These are phyloP conservation scores for Cryphonectria japonica DNA, from an alignment of 2,329 filamentous ascomycete genomes.

Conservation along the genomic window DNA sequence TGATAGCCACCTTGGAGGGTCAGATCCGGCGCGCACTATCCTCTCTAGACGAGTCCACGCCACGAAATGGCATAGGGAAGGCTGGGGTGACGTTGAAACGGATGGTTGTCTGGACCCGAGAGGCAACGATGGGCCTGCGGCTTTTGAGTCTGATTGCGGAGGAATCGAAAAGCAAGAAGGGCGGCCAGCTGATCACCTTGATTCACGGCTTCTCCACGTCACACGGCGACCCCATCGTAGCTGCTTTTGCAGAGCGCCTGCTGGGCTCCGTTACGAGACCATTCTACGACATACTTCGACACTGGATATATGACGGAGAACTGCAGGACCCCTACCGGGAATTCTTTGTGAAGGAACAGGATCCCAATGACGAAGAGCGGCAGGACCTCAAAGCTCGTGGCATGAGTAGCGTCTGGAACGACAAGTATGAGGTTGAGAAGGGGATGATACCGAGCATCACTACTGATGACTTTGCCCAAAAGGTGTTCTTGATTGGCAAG, in stretches of 20 bases:
- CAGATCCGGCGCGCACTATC: constrained; percentile 85
- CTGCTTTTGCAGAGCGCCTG: constrained; percentile 87
- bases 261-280: constrained; percentile 86
- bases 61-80: constrained; percentile 75
- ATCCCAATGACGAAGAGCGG: constrained; percentile 51
- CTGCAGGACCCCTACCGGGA: constrained; percentile 94
- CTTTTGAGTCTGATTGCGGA: constrained; percentile 95
- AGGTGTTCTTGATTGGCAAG: constrained; percentile 96
- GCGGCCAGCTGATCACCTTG: constrained; percentile 88
- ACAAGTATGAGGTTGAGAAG: constrained; percentile 87
- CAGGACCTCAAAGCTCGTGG: constrained; percentile 58
- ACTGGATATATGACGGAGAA: constrained; percentile 99
- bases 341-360: constrained; percentile 91
- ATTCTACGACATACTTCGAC: constrained; percentile 93
- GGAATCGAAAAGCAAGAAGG: constrained; percentile 79
- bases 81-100: constrained; percentile 92
- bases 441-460: constrained; percentile 93
- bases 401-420: constrained; percentile 94
- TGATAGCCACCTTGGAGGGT: constrained; percentile 89
- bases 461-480: constrained; percentile 89
- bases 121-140: constrained; percentile 92
- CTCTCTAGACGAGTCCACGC: constrained; percentile 69
- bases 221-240: constrained; percentile 93
- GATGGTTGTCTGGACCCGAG: constrained; percentile 95
- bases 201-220: constrained; percentile 93